These are phyloP conservation scores for Akanthomyces uredinophilus DNA, from an alignment of 2,329 filamentous ascomycete genomes.

Conservation along the genomic window DNA sequence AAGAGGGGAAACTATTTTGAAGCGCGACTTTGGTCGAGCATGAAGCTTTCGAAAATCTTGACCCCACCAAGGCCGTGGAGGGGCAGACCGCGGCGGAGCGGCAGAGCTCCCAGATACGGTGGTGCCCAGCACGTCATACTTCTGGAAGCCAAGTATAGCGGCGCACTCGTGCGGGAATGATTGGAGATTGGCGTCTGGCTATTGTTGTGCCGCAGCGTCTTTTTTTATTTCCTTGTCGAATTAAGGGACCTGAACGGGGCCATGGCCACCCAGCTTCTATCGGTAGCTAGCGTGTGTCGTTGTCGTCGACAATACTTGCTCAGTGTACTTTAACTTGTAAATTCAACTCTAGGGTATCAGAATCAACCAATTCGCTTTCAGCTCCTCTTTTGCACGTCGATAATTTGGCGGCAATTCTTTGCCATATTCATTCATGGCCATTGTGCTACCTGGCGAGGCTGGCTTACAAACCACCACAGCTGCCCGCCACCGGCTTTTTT, in stretches of 20 bases:
- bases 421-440: not conserved
- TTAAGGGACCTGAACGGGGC: too few relatives aligned
- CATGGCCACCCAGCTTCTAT: too few relatives aligned
- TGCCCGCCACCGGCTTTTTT: constrained; percentile 14
- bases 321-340: too few relatives aligned
- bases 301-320: too few relatives aligned
- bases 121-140: constrained; percentile 7
- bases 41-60: constrained; percentile 2
- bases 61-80: constrained; percentile 15
- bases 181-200: not conserved
- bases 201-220: not conserved
- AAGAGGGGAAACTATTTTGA: not conserved
- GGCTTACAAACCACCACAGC: constrained; percentile 10
- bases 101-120: not conserved
- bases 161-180: not conserved
- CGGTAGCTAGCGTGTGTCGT: too few relatives aligned
- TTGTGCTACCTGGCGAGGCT: not conserved
- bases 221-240: too few relatives aligned
- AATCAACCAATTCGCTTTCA: too few relatives aligned
- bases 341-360: too few relatives aligned
- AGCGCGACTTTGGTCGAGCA: constrained; percentile 9
- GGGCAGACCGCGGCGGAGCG: not conserved
- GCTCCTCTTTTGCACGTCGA: not conserved
- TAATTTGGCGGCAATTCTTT: not conserved
- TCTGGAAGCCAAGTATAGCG: not conserved